Evolutionary conservation across 805 yeast genomes (phyloP), one percentile per base, ranked within the genome.

Genomic region (Suhomyces faveliae): DNA sequence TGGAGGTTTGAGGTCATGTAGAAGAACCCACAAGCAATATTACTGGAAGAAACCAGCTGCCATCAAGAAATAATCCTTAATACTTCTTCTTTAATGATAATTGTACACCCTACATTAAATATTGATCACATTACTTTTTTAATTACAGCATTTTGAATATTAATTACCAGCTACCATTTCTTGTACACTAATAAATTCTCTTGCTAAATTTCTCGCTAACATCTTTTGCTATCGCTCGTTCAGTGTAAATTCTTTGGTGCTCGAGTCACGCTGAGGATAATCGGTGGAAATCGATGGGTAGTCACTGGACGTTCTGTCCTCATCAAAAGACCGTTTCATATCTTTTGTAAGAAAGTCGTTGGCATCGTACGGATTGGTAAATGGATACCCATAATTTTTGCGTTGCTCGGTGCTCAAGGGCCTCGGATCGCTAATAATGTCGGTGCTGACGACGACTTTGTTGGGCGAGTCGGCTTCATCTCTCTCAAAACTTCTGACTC

Each of bases 21-120:
- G 99, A 70, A 89, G 86, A 68, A 87, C 88, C 1, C 99, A 91
- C 70, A 94, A 94, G 69, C 99, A 86, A 66, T 84, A 84, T 62
- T 84, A 80, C 65, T 84, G 89, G 87, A 79, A 80, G 60, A 79
- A 74, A 55, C 87, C 87, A 5, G 76, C 77, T 2, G 71, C 77
- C 8, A 69, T 66, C 45, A 72, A 72, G 61, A 69, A 68, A 51
- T 64, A 56, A 51, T 11, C 11, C 15, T 39, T 5, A 15, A n/a
- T 19, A 22, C 24, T 11, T 21, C 15, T 7, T 33, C 15, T 15
- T 25, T 19, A 12, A 12, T 5, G n/a, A 27, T 27, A 5, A 27
- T 33, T 52, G 55, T 52, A 52, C 29, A 52, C 46, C n/a, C n/a
- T 51, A 51, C 40, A 39, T 21, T 38, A 19, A 11, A 30, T 29